Conservation (phyloP, 768 basidiomycete species). For the Mycena galericulata region DNA sequence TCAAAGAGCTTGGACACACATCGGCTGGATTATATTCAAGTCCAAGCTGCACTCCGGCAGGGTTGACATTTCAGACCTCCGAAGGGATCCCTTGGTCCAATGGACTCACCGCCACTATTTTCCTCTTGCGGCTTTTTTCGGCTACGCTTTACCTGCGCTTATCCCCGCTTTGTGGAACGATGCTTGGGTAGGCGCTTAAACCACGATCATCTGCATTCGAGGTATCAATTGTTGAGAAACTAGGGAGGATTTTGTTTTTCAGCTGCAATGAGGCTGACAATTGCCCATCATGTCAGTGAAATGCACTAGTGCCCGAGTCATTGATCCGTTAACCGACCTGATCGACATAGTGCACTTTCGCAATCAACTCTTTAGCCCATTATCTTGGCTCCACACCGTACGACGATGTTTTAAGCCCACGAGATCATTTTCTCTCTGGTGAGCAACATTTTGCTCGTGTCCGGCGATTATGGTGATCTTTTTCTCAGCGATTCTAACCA, state of each 20-base stretch:
- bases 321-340: slow-evolving; percentile 8
- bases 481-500: slow-evolving; percentile 73
- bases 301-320: slow-evolving; percentile 8
- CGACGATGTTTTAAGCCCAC: slow-evolving; percentile 82
- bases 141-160: slow-evolving; percentile 74
- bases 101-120: slow-evolving; percentile 87
- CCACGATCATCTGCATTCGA: not conserved
- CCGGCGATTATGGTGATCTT: not conserved
- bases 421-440: slow-evolving; percentile 80
- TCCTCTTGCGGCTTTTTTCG: slow-evolving; percentile 70
- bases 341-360: slow-evolving; percentile 77
- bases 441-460: not conserved
- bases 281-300: slow-evolving; percentile 83
- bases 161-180: slow-evolving; percentile 84
- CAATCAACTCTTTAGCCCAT: slow-evolving; percentile 90
- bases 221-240: slow-evolving; percentile 51
- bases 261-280: slow-evolving; percentile 75
- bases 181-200: slow-evolving; percentile 31
- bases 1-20: slow-evolving; percentile 72
- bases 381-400: slow-evolving; percentile 86
- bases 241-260: slow-evolving; percentile 82
- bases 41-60: slow-evolving; percentile 77
- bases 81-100: slow-evolving; percentile 74
- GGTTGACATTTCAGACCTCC: slow-evolving; percentile 79
- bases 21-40: slow-evolving; percentile 89